Evolutionary conservation across 192 early-diverging fungal species (phyloP), one percentile per base, ranked within the genome.

Genomic region (Thoreauomyces humboldtii): DNA sequence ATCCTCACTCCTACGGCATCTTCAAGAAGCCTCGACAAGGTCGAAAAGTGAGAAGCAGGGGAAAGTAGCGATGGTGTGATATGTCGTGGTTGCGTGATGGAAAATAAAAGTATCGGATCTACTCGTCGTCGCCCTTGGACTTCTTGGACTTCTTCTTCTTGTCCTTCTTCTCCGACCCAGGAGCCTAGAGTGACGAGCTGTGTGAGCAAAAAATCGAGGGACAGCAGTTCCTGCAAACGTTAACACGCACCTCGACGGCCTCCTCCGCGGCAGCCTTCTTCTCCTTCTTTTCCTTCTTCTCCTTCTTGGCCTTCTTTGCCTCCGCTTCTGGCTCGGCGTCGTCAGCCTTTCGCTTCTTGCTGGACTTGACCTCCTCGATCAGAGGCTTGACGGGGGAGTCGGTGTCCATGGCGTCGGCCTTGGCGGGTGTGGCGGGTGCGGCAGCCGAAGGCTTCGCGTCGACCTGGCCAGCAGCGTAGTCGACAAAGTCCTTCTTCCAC

Each of bases 401-500:
- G 36, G 50, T 27, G 9, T 59, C 69, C 61, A 58, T 65, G 4
- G 53, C 55, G 27, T 55, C 59, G 1, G 2, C 44, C 32, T 52
- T 63, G 45, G 62, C 46, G 19, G 22, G 27, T 15, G 50, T 52
- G 0, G 2, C 41, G n/a, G 34, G 52, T 28, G 55, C 53, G 7
- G 35, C 19, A 14, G 45, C 27, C 29, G 27, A 59, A 77, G 60
- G 29, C 60, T 47, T 59, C 21, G 67, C 4, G 37, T 43, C 53
- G 43, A 45, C 34, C 25, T 66, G 64, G 47, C 61, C 75, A 61
- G 70, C 41, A 41, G 71, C 70, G 45, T 80, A 76, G 50, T 84
- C 73, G 24, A 80, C 71, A 57, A 66, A 74, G 25, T 63, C 75
- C 64, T 88, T 85, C 70, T 84, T 89, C 96, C 96, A 99, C 47